These are phyloP conservation scores for Saprolegnia diclina DNA, from an alignment of 352 stramenopile genomes.

Conservation along the genomic window DNA sequence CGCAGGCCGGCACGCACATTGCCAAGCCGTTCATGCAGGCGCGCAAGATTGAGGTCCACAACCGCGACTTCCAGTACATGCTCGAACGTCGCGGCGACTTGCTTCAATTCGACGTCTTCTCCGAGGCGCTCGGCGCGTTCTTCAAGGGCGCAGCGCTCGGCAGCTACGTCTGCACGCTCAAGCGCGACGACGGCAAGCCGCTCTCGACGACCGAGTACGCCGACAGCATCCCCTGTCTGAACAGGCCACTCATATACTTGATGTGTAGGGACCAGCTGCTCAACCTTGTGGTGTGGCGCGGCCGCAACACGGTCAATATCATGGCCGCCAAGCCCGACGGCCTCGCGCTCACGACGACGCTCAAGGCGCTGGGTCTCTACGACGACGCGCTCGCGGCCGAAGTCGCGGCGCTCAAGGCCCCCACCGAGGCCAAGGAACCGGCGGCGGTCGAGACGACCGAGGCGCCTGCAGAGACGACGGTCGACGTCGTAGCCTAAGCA, in stretches of 20 bases:
- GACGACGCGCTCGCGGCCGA: conserved; percentile 28
- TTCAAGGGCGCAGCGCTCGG: conserved; percentile 59
- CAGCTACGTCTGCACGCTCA: conserved; percentile 71
- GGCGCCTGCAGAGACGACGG: background rate
- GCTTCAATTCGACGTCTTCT: conserved; percentile 79
- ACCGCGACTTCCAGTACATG: conserved; percentile 80
- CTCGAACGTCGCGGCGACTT: conserved; percentile 76
- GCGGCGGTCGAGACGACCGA: background rate
- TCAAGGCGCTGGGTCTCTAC: conserved; percentile 83
- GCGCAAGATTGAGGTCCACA: conserved; percentile 56
- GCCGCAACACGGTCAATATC: conserved; percentile 79
- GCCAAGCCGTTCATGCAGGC: conserved; percentile 77
- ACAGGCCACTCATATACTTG: background rate
- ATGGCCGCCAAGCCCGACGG: conserved; percentile 82
- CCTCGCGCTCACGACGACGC: conserved; percentile 61
- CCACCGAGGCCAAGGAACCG: background rate
- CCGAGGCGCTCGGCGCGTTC: conserved; percentile 39
- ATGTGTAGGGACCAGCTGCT: conserved; percentile 62
- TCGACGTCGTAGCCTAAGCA: background rate
- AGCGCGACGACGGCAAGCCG: conserved; percentile 34
- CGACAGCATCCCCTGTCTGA: background rate
- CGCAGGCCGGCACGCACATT: conserved; percentile 78
- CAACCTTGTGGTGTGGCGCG: conserved; percentile 81
- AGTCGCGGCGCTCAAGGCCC: conserved; percentile 1
- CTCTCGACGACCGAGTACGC: conserved; percentile 22